Evolutionary conservation across 1,284 basidiomycete genomes (phyloP).

Genomic region (Ustilago cynodontis): DNA sequence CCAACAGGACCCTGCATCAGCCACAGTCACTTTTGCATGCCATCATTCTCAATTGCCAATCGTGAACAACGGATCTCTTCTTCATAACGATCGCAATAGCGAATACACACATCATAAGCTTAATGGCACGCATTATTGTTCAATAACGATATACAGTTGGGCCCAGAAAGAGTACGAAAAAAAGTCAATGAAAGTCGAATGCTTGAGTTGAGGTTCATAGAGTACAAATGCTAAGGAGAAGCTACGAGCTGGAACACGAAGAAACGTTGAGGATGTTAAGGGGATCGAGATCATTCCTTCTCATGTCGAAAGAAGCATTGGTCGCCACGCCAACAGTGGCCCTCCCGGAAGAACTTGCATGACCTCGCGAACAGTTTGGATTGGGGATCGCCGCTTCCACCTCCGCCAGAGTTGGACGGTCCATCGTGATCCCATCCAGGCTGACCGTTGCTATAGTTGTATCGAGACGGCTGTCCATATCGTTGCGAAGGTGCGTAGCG

Average conservation of each 20-base stretch:
- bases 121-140: no score
- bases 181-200: not conserved
- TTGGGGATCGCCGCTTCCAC: constrained; percentile 7
- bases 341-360: constrained; percentile 43
- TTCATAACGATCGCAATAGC: no score
- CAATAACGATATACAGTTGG: no score
- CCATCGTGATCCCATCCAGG: not conserved
- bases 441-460: not conserved
- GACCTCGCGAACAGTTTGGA: constrained; percentile 19
- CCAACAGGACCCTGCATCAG: constrained; percentile 18
- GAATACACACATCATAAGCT: not conserved
- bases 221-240: constrained; percentile 2
- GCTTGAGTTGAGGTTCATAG: not conserved
- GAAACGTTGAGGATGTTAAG: not conserved
- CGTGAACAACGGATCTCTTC: not conserved
- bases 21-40: not conserved
- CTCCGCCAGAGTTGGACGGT: constrained; percentile 9
- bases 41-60: not conserved
- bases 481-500: not conserved
- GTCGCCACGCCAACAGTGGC: constrained; percentile 29
- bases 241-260: not conserved
- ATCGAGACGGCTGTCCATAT: not conserved
- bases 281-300: not conserved
- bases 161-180: not conserved
- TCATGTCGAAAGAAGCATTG: constrained; percentile 34